Percentiles rank a stretch among this genome's conserved stretches.
These are phyloP conservation scores for Daldinia eschscholtzii DNA, from an alignment of 2,329 filamentous ascomycete species.

Conservation along the genomic window DNA sequence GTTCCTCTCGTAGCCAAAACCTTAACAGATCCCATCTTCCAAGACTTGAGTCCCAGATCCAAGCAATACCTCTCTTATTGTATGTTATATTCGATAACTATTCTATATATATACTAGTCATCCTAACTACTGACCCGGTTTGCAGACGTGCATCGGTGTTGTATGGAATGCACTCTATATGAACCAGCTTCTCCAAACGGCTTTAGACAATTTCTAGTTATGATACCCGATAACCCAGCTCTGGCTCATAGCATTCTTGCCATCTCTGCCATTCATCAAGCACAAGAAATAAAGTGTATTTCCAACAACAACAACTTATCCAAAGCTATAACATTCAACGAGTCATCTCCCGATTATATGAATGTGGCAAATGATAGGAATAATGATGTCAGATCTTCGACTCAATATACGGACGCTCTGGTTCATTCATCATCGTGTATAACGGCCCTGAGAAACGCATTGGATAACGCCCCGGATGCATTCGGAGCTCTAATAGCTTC, in stretches of 20 bases:
- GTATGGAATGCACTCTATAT: slow-evolving; percentile 25
- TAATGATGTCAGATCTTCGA: neutral
- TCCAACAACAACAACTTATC: neutral
- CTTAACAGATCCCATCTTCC: slow-evolving; percentile 11
- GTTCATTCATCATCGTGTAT: neutral
- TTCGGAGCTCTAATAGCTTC: neutral
- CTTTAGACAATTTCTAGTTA: slow-evolving; percentile 18
- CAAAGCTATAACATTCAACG: neutral
- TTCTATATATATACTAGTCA: neutral
- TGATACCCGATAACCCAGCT: slow-evolving; percentile 23
- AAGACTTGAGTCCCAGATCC: slow-evolving; percentile 11
- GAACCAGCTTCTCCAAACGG: slow-evolving; percentile 7
- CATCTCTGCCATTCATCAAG: slow-evolving; percentile 23
- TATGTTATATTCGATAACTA: slow-evolving; percentile 1
- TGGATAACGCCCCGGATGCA: neutral
- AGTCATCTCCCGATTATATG: neutral
- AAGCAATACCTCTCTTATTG: slow-evolving; percentile 22
- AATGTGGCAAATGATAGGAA: neutral
- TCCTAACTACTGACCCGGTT: slow-evolving; percentile 2
- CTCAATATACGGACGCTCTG: neutral
- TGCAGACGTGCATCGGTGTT: slow-evolving; percentile 22
- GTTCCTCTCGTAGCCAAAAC: neutral
- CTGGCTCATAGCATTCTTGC: slow-evolving; percentile 21
- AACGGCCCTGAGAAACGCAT: neutral
- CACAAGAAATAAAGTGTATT: slow-evolving; percentile 8